phyloP scores from a whole-genome alignment of 1,284 basidiomycete genomes.

The Cryptococcus hybrid region DNA sequence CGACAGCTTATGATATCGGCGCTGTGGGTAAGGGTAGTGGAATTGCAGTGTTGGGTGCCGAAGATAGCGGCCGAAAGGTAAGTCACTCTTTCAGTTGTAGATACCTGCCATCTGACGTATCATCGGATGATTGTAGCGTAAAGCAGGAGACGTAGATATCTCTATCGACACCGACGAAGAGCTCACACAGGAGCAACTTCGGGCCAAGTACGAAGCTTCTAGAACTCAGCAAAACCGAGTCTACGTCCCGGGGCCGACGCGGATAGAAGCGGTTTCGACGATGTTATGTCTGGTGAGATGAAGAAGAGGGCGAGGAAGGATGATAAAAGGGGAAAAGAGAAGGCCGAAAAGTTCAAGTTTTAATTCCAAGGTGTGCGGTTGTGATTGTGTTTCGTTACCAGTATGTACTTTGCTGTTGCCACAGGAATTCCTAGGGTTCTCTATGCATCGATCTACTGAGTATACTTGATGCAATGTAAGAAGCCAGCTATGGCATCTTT shows the following conservation, averaged over 20 bases:
- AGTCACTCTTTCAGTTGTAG: conserved; percentile 20
- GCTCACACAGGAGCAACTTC: conserved; percentile 80
- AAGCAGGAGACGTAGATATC: conserved; percentile 82
- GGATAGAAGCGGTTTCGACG: conserved; percentile 50
- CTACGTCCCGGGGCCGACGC: conserved; percentile 49
- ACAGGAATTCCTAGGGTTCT: too few relatives aligned
- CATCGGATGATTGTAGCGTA: conserved; percentile 59
- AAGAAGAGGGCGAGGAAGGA: conserved; percentile 42
- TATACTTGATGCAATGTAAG: too few relatives aligned
- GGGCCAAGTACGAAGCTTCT: conserved; percentile 57
- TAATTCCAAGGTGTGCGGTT: conserved; percentile 9
- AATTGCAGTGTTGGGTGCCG: conserved; percentile 75
- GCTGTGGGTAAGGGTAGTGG: conserved; percentile 57
- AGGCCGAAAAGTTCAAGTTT: conserved; percentile 50
- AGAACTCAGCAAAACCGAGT: conserved; percentile 24
- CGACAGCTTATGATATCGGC: conserved; percentile 86
- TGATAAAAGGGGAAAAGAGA: conserved; percentile 38
- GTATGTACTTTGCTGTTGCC: not conserved
- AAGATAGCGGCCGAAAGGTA: conserved; percentile 82
- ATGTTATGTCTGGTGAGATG: conserved; percentile 48
- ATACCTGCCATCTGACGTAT: conserved; percentile 5
- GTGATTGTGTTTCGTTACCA: not conserved
- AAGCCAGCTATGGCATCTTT: too few relatives aligned
- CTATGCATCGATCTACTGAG: too few relatives aligned
- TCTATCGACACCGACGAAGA: conserved; percentile 86